A percentile compares a stretch with the other conserved stretches of the same genome.
phyloP scores from a whole-genome alignment of 2,329 filamentous ascomycete species.

The Mycogone perniciosa region DNA sequence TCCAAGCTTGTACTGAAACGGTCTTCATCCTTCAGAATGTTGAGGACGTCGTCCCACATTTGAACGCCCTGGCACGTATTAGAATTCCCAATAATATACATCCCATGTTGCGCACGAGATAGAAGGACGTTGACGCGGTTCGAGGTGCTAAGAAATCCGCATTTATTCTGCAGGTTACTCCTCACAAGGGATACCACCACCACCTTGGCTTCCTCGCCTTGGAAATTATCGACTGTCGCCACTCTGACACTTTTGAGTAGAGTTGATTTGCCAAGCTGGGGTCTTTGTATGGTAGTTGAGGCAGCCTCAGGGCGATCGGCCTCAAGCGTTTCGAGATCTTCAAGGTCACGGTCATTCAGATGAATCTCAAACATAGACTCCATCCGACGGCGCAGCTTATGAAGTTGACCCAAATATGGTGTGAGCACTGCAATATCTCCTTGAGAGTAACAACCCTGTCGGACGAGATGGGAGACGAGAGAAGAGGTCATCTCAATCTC shows the following conservation, averaged over 20 bases:
- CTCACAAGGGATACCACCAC: conserved; percentile 64
- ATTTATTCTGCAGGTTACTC: conserved; percentile 52
- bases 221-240: conserved; percentile 68
- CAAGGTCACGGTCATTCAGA: conserved; percentile 55
- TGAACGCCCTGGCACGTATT: conserved; percentile 47
- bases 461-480: conserved; percentile 57
- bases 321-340: conserved; percentile 39
- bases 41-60: conserved; percentile 58
- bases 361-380: conserved; percentile 49
- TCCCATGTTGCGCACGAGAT: conserved; percentile 59
- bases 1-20: conserved; percentile 46
- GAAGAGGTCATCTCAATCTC: conserved; percentile 59
- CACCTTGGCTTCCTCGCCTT: conserved; percentile 69
- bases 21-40: conserved; percentile 38
- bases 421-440: conserved; percentile 66
- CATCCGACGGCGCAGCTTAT: conserved; percentile 42
- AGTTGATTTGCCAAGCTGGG: conserved; percentile 21
- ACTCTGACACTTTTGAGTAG: conserved; percentile 45
- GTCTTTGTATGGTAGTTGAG: conserved; percentile 7
- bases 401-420: conserved; percentile 53
- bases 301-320: conserved; percentile 5
- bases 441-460: conserved; percentile 54
- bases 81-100: conserved; percentile 66
- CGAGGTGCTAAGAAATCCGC: conserved; percentile 60
- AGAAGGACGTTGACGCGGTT: conserved; percentile 67